Conservation (phyloP, 1,284 basidiomycete genomes). For the Puccinia horiana region DNA sequence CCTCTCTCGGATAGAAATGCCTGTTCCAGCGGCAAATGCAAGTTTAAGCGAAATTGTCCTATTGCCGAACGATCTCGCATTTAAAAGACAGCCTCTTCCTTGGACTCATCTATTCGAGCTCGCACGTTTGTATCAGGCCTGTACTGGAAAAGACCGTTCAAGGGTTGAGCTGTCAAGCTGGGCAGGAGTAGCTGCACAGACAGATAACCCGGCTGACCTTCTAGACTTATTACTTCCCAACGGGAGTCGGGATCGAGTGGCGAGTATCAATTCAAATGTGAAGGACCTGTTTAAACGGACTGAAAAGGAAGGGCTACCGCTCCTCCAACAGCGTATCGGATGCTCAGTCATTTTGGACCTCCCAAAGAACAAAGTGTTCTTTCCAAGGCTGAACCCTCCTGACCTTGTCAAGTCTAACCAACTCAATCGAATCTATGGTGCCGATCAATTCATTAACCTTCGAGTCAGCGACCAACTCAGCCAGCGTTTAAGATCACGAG, state of each 20-base stretch:
- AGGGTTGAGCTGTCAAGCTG: not conserved
- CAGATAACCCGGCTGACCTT: not conserved
- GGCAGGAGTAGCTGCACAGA: not conserved
- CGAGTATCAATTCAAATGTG: not conserved
- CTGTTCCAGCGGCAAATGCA: too few relatives aligned
- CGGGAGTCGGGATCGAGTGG: not conserved
- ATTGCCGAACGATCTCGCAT: not conserved
- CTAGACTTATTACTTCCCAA: not conserved
- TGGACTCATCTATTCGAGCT: constrained; percentile 32
- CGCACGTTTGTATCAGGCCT: not conserved
- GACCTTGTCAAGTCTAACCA: not conserved
- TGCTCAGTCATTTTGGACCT: not conserved
- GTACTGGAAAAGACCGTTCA: not conserved
- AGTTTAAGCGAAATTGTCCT: not conserved
- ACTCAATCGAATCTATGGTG: constrained; percentile 31
- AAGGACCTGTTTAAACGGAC: not conserved
- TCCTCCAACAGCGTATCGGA: not conserved
- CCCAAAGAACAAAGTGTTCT: not conserved
- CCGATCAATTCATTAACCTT: constrained; percentile 13
- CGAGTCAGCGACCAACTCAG: constrained; percentile 6
- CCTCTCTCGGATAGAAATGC: too few relatives aligned
- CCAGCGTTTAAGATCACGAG: not conserved
- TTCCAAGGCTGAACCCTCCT: not conserved
- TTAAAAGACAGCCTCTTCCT: not conserved
- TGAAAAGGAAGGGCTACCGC: not conserved